Conservation (phyloP, 2,329 filamentous ascomycete genomes). For the Trichophyton schoenleinii region DNA sequence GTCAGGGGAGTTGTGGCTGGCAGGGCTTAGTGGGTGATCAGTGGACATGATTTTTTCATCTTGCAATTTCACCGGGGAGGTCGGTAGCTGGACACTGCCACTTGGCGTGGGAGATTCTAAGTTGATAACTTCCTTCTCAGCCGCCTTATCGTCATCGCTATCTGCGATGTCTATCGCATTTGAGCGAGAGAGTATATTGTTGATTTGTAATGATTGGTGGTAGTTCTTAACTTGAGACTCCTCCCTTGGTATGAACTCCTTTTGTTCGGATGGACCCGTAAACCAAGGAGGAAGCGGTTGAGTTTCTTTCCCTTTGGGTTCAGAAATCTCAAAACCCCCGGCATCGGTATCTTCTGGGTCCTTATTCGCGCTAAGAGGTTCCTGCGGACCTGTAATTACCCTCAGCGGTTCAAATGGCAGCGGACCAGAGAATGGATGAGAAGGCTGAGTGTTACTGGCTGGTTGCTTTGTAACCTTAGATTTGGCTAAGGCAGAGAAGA, state of each 20-base stretch:
- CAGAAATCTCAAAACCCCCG: conserved; percentile 50
- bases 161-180: conserved; percentile 11
- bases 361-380: conserved; percentile 29
- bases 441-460: conserved; percentile 24
- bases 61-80: background rate
- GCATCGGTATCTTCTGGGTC: conserved; percentile 42
- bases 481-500: conserved; percentile 62
- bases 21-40: background rate
- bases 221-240: conserved; percentile 10
- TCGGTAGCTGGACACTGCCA: background rate
- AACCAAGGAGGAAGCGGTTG: conserved; percentile 38
- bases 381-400: conserved; percentile 27
- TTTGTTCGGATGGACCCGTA: conserved; percentile 22
- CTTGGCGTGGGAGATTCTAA: background rate
- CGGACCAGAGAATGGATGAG: conserved; percentile 60
- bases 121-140: background rate
- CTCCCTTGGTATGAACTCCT: conserved; percentile 24
- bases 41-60: background rate
- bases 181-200: conserved; percentile 10
- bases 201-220: conserved; percentile 19
- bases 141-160: background rate
- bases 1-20: background rate
- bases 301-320: conserved; percentile 19
- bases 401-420: conserved; percentile 76
- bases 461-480: conserved; percentile 50